Evolutionary conservation across 805 yeast species (phyloP).

Genomic region (Tetrapisispora pingtungensis): DNA sequence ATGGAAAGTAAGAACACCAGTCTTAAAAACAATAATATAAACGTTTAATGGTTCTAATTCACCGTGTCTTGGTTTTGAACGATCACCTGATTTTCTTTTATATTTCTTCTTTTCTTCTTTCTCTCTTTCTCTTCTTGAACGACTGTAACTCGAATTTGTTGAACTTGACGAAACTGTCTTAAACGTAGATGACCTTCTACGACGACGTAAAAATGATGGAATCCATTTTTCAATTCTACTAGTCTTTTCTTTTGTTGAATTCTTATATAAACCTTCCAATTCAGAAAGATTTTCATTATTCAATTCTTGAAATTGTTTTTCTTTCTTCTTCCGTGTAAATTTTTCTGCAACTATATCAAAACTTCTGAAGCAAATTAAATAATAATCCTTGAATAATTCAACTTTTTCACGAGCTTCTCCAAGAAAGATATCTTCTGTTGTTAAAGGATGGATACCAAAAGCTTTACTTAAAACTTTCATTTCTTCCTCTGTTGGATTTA

Average conservation of each 20-base stretch:
- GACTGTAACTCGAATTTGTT: conserved; percentile 8
- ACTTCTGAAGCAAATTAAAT: conserved; percentile 80
- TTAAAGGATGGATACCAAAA: conserved; percentile 90
- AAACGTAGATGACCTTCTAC: conserved; percentile 1
- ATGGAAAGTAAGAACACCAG: conserved; percentile 89
- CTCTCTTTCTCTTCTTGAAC: conserved; percentile 24
- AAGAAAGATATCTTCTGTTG: conserved; percentile 87
- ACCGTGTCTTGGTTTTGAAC: conserved; percentile 35
- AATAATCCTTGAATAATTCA: conserved; percentile 82
- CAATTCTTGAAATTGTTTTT: conserved; percentile 22
- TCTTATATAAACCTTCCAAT: not conserved
- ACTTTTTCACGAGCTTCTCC: conserved; percentile 95
- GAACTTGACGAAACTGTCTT: conserved; percentile 2
- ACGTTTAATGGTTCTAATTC: conserved; percentile 84
- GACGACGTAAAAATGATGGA: not conserved
- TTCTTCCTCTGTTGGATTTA: conserved; percentile 92
- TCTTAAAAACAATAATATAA: conserved; percentile 83
- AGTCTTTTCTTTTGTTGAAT: conserved; percentile 2
- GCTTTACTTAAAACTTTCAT: conserved; percentile 86
- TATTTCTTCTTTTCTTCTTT: conserved; percentile 31
- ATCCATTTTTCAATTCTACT: not conserved
- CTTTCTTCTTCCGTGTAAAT: conserved; percentile 40
- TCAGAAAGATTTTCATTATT: not conserved
- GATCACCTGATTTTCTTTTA: conserved; percentile 36
- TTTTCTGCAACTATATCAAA: conserved; percentile 74